phyloP scores from a whole-genome alignment of 768 basidiomycete species.

The Naematelia aurantialba region DNA sequence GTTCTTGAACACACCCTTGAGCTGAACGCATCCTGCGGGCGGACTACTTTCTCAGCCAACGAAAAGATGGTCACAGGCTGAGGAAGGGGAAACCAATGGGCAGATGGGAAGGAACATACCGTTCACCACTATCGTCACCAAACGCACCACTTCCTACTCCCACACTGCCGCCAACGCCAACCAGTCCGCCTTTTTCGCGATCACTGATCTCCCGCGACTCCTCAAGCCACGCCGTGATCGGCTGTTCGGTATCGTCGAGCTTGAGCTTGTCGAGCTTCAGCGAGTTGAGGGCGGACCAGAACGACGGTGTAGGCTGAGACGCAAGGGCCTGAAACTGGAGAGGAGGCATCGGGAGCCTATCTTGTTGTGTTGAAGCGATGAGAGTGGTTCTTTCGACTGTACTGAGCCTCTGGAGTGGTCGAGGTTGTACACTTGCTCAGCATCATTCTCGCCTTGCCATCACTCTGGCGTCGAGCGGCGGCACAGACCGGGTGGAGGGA shows the following conservation, averaged over 20 bases:
- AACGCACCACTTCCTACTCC: slow-evolving; percentile 45
- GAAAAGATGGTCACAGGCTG: no score
- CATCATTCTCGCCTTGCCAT: no score
- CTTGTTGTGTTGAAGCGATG: no score
- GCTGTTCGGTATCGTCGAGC: slow-evolving; percentile 67
- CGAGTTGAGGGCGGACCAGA: slow-evolving; percentile 85
- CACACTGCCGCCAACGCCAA: slow-evolving; percentile 59
- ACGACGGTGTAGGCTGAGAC: slow-evolving; percentile 79
- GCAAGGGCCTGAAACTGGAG: slow-evolving; percentile 87
- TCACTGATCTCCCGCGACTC: slow-evolving; percentile 70
- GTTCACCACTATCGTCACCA: slow-evolving; percentile 24
- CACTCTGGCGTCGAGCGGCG: neutral
- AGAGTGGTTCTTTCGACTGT: no score
- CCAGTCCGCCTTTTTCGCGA: slow-evolving; percentile 54
- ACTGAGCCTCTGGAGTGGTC: no score
- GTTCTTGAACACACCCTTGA: slow-evolving; percentile 76
- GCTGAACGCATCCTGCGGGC: slow-evolving; percentile 36
- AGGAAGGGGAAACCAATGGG: neutral
- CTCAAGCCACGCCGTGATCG: slow-evolving; percentile 66
- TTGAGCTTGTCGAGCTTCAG: slow-evolving; percentile 88
- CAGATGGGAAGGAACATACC: slow-evolving; percentile 25
- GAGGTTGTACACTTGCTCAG: no score
- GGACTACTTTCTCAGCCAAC: slow-evolving; percentile 14
- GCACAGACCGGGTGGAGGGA: neutral
- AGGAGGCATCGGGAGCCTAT: slow-evolving; percentile 39